Evolutionary conservation across 1,284 basidiomycete genomes (phyloP), one percentile per base, ranked within the genome.

Genomic region (Phellopilus nigrolimitatus): DNA sequence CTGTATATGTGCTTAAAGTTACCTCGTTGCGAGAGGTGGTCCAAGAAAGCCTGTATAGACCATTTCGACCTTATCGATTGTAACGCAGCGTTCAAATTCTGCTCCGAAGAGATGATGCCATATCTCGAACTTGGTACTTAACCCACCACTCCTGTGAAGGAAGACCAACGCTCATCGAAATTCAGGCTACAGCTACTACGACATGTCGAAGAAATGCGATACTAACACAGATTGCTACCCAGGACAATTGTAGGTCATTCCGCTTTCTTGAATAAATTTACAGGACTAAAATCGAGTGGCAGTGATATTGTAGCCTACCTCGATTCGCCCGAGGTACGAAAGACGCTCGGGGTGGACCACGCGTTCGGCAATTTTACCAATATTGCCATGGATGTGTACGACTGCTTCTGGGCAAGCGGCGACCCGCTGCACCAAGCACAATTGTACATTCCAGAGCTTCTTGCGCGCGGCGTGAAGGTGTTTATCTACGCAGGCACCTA

Each of bases 401-500:
- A 9, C 0, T 71, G 68, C 0, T 84, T 84, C 59, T 8, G 2
- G 5, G 36, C 21, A 0, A 57, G 66, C 9, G 62, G 67, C 33
- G 82, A 84, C 58, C 41, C 52, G 9, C 60, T 67, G 37, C 75
- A 74, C 54, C 62, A 68, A 2, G 75, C 74, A 0, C 66, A 71
- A 58, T 66, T 75, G 38, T 82, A 91, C 61, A 72, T 91, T 49
- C 74, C 78, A 1, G 80, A 73, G 1, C 74, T 94, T 28, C 77
- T 93, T 17, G 89, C 92, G 61, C 78, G 88, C 22, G 82, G 80
- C 1, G 70, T 94, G 22, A 70, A 77, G 5, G 81, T 84, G 3
- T 74, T 94, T 13, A 79, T 91, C 54, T 90, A 90, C 59, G 84
- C 82, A 3, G 87, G 87, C 1, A 75, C 73, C 2, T 78, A 80